phyloP scores from a whole-genome alignment of 352 stramenopile genomes.

The Globisporangium apiculatum region DNA sequence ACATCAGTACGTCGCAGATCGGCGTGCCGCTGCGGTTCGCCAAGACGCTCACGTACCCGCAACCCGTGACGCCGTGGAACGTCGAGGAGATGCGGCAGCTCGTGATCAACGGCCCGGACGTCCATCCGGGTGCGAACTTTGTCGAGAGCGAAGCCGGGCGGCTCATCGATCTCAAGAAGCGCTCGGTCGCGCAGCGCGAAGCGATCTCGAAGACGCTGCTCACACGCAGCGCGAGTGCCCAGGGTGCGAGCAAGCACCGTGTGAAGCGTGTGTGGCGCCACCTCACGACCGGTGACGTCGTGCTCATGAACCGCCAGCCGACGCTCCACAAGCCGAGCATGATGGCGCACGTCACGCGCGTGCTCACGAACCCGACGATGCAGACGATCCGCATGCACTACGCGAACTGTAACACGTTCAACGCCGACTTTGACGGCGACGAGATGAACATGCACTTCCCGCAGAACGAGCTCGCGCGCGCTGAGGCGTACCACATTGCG shows the following conservation, averaged over 20 bases:
- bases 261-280: conserved; percentile 97
- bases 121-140: conserved; percentile 97
- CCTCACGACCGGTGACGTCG: conserved; percentile 96
- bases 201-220: conserved; percentile 96
- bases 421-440: conserved; percentile 99
- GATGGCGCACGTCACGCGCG: conserved; percentile 98
- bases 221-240: conserved; percentile 74
- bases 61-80: conserved; percentile 98
- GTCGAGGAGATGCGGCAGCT: conserved; percentile 95
- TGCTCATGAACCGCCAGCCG: conserved; percentile 99
- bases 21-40: conserved; percentile 97
- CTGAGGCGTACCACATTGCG: conserved; percentile 97
- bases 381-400: conserved; percentile 99
- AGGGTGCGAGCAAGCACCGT: conserved; percentile 76
- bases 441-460: conserved; percentile 99
- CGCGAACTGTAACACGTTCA: conserved; percentile 99
- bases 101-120: conserved; percentile 93
- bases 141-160: conserved; percentile 94
- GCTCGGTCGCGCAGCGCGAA: conserved; percentile 89
- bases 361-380: conserved; percentile 95
- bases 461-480: conserved; percentile 96
- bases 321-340: conserved; percentile 99
- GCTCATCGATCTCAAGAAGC: conserved; percentile 93
- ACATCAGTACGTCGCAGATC: conserved; percentile 99
- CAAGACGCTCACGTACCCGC: conserved; percentile 96